Conservation (phyloP, 2,329 filamentous ascomycete species). For the Aspergillus fructus region DNA sequence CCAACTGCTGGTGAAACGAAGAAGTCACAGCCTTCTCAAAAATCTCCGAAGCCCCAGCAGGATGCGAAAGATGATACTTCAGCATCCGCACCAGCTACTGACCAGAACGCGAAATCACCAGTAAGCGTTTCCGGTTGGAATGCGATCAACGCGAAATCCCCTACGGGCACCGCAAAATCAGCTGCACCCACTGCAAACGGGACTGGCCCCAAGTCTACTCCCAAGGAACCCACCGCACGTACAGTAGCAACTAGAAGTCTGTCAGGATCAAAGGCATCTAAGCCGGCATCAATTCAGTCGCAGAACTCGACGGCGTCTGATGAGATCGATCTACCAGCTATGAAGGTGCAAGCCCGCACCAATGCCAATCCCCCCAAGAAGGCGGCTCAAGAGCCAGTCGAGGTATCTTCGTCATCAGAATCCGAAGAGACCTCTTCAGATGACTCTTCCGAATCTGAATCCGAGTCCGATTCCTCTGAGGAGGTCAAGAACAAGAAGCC, state of each 20-base stretch:
- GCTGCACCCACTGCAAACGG: background rate
- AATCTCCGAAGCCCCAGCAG: background rate
- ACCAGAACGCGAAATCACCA: background rate
- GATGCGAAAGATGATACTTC: background rate
- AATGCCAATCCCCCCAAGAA: constrained; percentile 1
- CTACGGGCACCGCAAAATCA: background rate
- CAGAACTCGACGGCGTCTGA: constrained; percentile 8
- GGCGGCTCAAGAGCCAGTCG: background rate
- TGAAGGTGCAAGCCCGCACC: constrained; percentile 1
- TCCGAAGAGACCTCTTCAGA: constrained; percentile 1
- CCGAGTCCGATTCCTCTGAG: constrained; percentile 5
- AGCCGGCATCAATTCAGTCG: constrained; percentile 1
- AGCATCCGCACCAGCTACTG: background rate
- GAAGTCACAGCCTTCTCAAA: background rate
- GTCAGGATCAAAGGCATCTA: background rate
- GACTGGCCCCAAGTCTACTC: background rate
- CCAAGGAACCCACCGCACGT: background rate
- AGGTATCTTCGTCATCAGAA: constrained; percentile 8
- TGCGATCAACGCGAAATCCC: constrained; percentile 1
- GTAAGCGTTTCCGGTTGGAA: constrained; percentile 4
- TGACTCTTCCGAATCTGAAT: constrained; percentile 6
- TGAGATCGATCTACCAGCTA: constrained; percentile 1
- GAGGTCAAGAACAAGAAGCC: background rate
- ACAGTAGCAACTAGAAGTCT: background rate
- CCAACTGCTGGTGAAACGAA: background rate